Evolutionary conservation across 139 green algal genomes (phyloP).

Genomic region (Dunaliella primolecta): DNA sequence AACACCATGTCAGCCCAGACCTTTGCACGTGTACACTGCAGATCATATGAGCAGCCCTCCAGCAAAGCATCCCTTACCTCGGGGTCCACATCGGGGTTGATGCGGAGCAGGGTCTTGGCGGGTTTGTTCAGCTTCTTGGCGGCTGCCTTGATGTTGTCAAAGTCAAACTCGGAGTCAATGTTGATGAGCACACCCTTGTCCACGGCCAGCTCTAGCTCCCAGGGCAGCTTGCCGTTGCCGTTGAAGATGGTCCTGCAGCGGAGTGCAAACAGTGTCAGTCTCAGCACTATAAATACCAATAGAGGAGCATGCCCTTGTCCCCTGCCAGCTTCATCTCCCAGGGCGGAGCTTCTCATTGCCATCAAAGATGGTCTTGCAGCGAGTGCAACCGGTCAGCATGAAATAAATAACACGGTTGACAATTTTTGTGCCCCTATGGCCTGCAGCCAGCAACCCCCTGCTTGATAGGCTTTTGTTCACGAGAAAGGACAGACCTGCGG

Average conservation of each 20-base stretch:
- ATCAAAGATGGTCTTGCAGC: background rate
- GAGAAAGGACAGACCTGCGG: no score
- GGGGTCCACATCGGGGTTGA: conserved; percentile 98
- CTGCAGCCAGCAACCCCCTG: no score
- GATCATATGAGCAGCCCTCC: no score
- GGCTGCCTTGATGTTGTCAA: conserved; percentile 70
- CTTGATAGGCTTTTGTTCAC: no score
- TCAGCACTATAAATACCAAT: background rate
- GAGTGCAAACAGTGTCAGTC: no score
- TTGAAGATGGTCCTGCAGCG: conserved; percentile 66
- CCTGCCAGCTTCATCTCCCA: no score
- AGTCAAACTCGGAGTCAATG: conserved; percentile 96
- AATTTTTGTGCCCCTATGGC: no score
- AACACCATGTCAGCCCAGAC: no score
- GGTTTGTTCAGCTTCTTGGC: conserved; percentile 64
- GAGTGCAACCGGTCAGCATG: background rate
- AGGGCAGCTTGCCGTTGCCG: conserved; percentile 94
- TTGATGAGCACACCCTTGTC: conserved; percentile 88
- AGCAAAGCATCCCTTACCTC: conserved; percentile 17
- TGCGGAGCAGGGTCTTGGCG: conserved; percentile 84
- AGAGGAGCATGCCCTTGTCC: background rate
- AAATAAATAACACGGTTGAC: no score
- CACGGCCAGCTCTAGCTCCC: conserved; percentile 88
- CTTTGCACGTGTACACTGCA: background rate
- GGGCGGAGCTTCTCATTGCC: no score